A percentile compares a stretch with the other conserved stretches of the same genome.
Conservation (phyloP, 371 early-diverging fungal genomes). For the Mortierella sp. region DNA sequence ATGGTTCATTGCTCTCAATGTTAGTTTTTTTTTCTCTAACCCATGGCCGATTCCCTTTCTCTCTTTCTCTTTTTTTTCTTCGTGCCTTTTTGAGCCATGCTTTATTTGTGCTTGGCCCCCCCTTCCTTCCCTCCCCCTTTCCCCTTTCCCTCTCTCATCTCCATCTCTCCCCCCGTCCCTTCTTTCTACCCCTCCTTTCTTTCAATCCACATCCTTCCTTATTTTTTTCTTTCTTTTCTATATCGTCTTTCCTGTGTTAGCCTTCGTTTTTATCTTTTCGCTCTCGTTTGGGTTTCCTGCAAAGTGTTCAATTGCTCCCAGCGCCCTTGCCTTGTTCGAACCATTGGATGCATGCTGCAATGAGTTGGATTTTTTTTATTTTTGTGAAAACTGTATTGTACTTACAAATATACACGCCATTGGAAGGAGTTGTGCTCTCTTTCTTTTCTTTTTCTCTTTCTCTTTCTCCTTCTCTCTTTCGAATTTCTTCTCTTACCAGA, state of each 20-base stretch:
- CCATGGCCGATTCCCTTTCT: background rate
- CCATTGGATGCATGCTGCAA: slow-evolving; percentile 8
- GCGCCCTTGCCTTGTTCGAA: slow-evolving; percentile 9
- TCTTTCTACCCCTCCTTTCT: background rate
- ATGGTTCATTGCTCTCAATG: too few species aligned
- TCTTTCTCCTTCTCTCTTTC: background rate
- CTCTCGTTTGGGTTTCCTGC: background rate
- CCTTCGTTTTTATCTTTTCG: background rate
- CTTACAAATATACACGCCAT: background rate
- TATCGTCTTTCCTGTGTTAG: background rate
- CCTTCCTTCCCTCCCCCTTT: background rate
- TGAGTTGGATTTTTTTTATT: background rate
- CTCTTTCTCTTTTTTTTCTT: background rate
- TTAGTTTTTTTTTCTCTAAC: too few species aligned
- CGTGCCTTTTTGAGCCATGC: slow-evolving; percentile 3
- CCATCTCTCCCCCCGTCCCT: background rate
- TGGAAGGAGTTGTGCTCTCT: background rate
- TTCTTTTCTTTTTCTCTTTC: background rate
- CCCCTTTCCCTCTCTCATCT: background rate
- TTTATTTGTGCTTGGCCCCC: background rate
- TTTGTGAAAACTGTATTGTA: background rate
- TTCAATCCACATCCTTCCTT: background rate
- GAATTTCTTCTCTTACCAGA: background rate
- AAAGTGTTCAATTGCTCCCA: slow-evolving; percentile 1
- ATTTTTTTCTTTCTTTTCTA: background rate